Conservation (phyloP, 2,329 filamentous ascomycete genomes). For the Geosmithia flava region DNA sequence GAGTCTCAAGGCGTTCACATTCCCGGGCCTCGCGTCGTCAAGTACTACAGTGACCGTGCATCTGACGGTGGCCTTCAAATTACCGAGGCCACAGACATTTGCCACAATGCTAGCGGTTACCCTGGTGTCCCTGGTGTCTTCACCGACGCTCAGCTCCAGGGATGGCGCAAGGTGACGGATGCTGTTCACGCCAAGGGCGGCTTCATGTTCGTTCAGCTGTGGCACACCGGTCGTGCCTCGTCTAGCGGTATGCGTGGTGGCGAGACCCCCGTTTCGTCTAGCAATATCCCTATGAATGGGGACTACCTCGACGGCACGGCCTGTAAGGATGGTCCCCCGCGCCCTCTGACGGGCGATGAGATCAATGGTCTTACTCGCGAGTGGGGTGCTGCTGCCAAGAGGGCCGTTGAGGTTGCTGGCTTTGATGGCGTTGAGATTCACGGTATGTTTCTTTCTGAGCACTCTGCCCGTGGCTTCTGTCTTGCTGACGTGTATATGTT, state of each 20-base stretch:
- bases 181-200: conserved; percentile 16
- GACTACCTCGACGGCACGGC: conserved; percentile 25
- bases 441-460: conserved; percentile 8
- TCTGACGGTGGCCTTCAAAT: conserved; percentile 16
- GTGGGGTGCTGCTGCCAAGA: conserved; percentile 40
- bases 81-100: conserved; percentile 18
- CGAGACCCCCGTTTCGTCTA: conserved; percentile 9
- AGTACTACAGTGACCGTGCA: conserved; percentile 19
- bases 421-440: conserved; percentile 59
- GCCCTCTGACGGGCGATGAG: conserved; percentile 50
- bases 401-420: conserved; percentile 46
- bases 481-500: background rate
- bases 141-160: conserved; percentile 14
- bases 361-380: conserved; percentile 50
- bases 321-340: conserved; percentile 29
- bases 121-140: conserved; percentile 16
- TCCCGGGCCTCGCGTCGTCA: conserved; percentile 12
- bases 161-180: conserved; percentile 13
- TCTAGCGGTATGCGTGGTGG: conserved; percentile 12
- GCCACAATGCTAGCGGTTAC: conserved; percentile 13
- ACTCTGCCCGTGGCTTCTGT: too few relatives aligned
- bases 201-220: conserved; percentile 47
- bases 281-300: conserved; percentile 26
- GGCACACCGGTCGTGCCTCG: conserved; percentile 45
- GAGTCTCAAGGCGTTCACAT: conserved; percentile 20